phyloP scores from a whole-genome alignment of 306 rosid species.

The Trifolium dubium region DNA sequence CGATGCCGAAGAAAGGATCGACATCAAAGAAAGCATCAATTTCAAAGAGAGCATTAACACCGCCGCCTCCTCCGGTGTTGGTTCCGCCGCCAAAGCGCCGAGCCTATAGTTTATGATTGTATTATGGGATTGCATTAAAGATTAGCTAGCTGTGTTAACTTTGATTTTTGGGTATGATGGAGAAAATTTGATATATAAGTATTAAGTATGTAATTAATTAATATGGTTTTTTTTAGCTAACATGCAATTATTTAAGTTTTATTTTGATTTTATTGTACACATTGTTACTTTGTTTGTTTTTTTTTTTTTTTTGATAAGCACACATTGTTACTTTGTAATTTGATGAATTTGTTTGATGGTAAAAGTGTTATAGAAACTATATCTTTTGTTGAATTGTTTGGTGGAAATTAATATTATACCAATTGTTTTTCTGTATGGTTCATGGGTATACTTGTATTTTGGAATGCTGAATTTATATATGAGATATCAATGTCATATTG shows the following conservation, averaged over 20 bases:
- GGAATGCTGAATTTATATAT: too few relatives aligned
- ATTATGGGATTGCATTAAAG: not conserved
- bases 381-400: not conserved
- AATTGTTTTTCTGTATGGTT: too few relatives aligned
- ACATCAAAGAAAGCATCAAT: not conserved
- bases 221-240: not conserved
- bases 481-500: too few relatives aligned
- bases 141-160: not conserved
- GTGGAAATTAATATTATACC: too few relatives aligned
- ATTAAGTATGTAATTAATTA: not conserved
- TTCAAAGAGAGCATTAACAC: not conserved
- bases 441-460: too few relatives aligned
- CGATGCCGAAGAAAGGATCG: not conserved
- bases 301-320: too few relatives aligned
- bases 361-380: not conserved
- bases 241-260: not conserved
- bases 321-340: not conserved
- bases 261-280: not conserved
- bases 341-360: not conserved
- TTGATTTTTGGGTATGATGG: not conserved
- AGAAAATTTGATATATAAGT: not conserved
- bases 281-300: not conserved
- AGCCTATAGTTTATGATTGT: not conserved
- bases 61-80: not conserved
- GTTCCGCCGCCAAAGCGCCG: not conserved